These are phyloP conservation scores for Myriosclerotinia duriaeana DNA, from an alignment of 2,329 filamentous ascomycete genomes.

Conservation along the genomic window DNA sequence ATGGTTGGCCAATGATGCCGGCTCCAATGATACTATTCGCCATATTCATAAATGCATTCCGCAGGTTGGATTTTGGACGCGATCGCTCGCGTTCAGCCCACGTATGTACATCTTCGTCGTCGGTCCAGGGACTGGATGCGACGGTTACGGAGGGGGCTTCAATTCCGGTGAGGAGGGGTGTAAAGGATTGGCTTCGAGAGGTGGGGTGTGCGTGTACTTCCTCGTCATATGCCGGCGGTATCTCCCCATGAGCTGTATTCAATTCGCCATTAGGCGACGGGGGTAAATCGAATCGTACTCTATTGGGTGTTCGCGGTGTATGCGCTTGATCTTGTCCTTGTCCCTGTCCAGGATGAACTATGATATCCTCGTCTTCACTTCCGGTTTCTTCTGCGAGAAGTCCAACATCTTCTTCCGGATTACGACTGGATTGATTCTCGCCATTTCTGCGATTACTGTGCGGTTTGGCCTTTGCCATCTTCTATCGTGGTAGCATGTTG, in stretches of 20 bases:
- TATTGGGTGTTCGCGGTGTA: constrained; percentile 40
- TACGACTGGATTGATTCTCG: constrained; percentile 26
- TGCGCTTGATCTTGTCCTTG: constrained; percentile 26
- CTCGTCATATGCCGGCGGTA: constrained; percentile 48
- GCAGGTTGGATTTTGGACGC: constrained; percentile 80
- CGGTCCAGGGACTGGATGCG: constrained; percentile 44
- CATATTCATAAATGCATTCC: constrained; percentile 98
- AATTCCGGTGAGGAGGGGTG: constrained; percentile 77
- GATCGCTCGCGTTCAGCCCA: constrained; percentile 55
- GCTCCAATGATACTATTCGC: constrained; percentile 94
- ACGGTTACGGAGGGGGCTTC: constrained; percentile 78
- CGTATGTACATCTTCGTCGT: constrained; percentile 46
- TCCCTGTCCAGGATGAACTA: constrained; percentile 32
- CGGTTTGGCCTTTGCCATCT: constrained; percentile 47
- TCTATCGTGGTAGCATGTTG: constrained; percentile 46
- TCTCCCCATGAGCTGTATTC: constrained; percentile 29
- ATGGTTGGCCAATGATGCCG: constrained; percentile 80
- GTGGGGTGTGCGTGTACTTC: constrained; percentile 37
- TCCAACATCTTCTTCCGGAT: constrained; percentile 45
- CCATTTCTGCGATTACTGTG: constrained; percentile 37
- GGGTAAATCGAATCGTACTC: constrained; percentile 42
- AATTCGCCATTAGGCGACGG: constrained; percentile 7
- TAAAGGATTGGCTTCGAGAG: constrained; percentile 32
- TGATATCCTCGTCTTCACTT: constrained; percentile 38
- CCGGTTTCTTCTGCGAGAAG: constrained; percentile 41